Evolutionary conservation across 2,329 filamentous ascomycete genomes (phyloP).

Genomic region (Alternaria sp.): DNA sequence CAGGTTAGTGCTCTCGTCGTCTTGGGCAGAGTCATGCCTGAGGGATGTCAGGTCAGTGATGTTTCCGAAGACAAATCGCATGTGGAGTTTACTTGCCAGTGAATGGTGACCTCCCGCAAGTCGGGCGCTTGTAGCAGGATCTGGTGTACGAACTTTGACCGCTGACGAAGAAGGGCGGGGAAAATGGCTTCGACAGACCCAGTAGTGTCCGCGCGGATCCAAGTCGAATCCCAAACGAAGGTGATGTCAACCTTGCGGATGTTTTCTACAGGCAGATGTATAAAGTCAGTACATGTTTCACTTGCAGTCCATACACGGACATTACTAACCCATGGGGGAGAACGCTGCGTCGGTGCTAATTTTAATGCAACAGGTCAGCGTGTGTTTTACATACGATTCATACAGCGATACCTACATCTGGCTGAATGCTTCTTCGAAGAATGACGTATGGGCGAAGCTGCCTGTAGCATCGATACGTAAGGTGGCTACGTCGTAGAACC

Average conservation of each 20-base stretch:
- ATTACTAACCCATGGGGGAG: conserved; percentile 36
- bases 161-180: conserved; percentile 37
- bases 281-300: not conserved
- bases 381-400: not conserved
- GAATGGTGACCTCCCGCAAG: conserved; percentile 36
- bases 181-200: conserved; percentile 35
- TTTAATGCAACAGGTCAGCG: not conserved
- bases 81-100: conserved; percentile 25
- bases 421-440: conserved; percentile 41
- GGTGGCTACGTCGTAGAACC: conserved; percentile 45
- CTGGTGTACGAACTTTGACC: conserved; percentile 31
- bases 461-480: conserved; percentile 43
- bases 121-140: conserved; percentile 38
- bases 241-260: conserved; percentile 43
- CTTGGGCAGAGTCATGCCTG: conserved; percentile 41
- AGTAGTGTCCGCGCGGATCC: conserved; percentile 34
- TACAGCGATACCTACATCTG: conserved; percentile 22
- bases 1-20: conserved; percentile 29
- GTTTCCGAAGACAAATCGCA: not conserved
- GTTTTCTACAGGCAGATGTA: conserved; percentile 23
- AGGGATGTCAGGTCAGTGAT: not conserved
- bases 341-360: conserved; percentile 33
- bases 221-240: conserved; percentile 47
- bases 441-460: conserved; percentile 45
- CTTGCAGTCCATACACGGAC: not conserved